Evolutionary conservation across 169 alveolate species (phyloP).

Genomic region (Plasmodium malariae): DNA sequence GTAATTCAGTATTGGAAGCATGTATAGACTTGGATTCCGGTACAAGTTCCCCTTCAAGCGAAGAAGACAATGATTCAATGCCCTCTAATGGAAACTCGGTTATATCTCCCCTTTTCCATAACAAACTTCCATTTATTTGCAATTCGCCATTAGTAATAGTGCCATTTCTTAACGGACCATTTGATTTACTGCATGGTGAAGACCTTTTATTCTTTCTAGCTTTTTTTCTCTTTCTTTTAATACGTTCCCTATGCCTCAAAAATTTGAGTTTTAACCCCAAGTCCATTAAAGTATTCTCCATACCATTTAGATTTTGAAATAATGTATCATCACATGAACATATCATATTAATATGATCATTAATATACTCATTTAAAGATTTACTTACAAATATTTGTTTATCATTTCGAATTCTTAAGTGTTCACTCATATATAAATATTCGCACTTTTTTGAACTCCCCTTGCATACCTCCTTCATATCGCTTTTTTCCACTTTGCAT

Average conservation of each 20-base stretch:
- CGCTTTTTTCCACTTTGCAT: too few relatives aligned
- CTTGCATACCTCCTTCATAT: too few relatives aligned
- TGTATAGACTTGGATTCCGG: too few relatives aligned
- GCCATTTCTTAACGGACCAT: neutral
- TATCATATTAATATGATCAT: slow-evolving; percentile 15
- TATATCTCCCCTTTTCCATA: neutral
- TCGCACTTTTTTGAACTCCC: neutral
- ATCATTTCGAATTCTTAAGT: slow-evolving; percentile 29
- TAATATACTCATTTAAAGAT: slow-evolving; percentile 43
- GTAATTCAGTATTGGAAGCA: too few relatives aligned
- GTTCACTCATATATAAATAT: slow-evolving; percentile 53
- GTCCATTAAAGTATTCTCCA: slow-evolving; percentile 9
- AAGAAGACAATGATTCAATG: neutral
- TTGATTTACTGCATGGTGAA: neutral
- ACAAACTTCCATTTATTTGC: neutral
- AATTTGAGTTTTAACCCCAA: slow-evolving; percentile 18
- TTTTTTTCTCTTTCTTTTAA: slow-evolving; percentile 25
- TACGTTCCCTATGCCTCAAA: slow-evolving; percentile 14
- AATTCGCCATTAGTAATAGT: neutral
- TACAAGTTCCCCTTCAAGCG: too few relatives aligned
- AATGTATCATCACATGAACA: neutral
- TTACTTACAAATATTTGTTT: slow-evolving; percentile 22
- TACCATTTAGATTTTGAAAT: slow-evolving; percentile 4
- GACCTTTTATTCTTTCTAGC: neutral
- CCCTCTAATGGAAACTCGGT: neutral